Percentiles rank a stretch among this genome's conserved stretches.
These are phyloP conservation scores for Chrysosphaeria jannelii DNA, from an alignment of 2,329 filamentous ascomycete species.

Conservation along the genomic window DNA sequence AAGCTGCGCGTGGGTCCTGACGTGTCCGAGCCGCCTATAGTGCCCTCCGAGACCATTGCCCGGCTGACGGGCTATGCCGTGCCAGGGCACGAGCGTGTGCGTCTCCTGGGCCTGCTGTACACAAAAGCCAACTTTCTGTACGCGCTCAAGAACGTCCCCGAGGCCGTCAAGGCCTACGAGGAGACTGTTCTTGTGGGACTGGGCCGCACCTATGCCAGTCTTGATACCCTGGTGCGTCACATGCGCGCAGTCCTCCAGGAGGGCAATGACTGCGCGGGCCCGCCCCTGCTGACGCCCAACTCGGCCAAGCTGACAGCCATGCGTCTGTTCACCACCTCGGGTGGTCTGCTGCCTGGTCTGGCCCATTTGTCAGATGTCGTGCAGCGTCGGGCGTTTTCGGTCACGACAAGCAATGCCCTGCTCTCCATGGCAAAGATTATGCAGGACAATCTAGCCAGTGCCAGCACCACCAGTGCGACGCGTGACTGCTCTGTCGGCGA, in stretches of 20 bases:
- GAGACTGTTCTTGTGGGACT: slow-evolving; percentile 76
- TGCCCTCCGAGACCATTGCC: neutral
- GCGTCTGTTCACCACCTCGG: slow-evolving; percentile 47
- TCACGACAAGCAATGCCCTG: slow-evolving; percentile 84
- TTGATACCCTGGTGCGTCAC: slow-evolving; percentile 48
- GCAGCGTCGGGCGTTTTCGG: slow-evolving; percentile 50
- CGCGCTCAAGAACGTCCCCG: slow-evolving; percentile 49
- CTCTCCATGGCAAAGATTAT: slow-evolving; percentile 92
- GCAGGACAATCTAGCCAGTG: slow-evolving; percentile 75
- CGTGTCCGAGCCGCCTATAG: too few species aligned
- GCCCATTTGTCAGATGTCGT: slow-evolving; percentile 37
- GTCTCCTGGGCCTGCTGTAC: slow-evolving; percentile 78
- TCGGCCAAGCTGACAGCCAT: slow-evolving; percentile 56
- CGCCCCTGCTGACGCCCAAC: slow-evolving; percentile 56
- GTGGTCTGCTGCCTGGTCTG: slow-evolving; percentile 49
- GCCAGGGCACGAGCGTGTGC: slow-evolving; percentile 62
- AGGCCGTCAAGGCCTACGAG: slow-evolving; percentile 71
- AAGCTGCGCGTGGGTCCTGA: too few species aligned
- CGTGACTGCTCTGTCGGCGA: slow-evolving; percentile 81
- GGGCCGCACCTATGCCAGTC: slow-evolving; percentile 36
- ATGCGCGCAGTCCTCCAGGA: slow-evolving; percentile 49
- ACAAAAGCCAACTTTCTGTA: slow-evolving; percentile 98
- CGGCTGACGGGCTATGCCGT: slow-evolving; percentile 64
- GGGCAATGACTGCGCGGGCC: too few species aligned
- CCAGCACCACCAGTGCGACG: slow-evolving; percentile 29